Evolutionary conservation across 75 land plant species (phyloP).

Genomic region (Cryptomeria japonica): DNA sequence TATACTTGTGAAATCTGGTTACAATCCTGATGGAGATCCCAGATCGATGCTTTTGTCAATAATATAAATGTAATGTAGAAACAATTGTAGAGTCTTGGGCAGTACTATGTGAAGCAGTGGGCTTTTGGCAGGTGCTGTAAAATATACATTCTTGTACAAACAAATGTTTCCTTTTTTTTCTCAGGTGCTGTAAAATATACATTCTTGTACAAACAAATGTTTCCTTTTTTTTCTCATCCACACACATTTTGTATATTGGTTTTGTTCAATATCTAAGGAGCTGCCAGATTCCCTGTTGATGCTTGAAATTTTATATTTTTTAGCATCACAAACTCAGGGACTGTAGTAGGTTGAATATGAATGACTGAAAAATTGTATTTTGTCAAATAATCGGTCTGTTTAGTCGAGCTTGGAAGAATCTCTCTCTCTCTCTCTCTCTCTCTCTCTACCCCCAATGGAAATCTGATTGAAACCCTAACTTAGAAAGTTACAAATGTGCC

Average conservation of each 20-base stretch:
- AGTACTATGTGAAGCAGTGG: not conserved
- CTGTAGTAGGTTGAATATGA: not conserved
- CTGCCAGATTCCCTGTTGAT: not conserved
- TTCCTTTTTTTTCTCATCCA: not conserved
- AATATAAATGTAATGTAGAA: not conserved
- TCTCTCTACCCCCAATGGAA: too few relatives aligned
- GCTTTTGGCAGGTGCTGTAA: not conserved
- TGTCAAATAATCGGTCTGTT: not conserved
- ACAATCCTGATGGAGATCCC: not conserved
- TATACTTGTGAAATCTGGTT: conserved; percentile 1
- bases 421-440: too few relatives aligned
- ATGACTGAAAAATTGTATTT: not conserved
- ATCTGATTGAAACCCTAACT: too few relatives aligned
- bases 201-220: not conserved
- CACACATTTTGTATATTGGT: not conserved
- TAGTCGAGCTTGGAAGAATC: too few relatives aligned
- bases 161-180: not conserved
- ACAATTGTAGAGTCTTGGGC: not conserved
- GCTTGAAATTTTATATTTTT: not conserved
- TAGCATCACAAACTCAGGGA: not conserved
- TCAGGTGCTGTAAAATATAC: conserved; percentile 1
- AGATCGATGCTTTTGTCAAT: not conserved
- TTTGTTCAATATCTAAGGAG: not conserved
- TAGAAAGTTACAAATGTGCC: too few relatives aligned
- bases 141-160: not conserved